These are phyloP conservation scores for Geranium rotundifolium DNA, from an alignment of 345 rosid species.

Conservation along the genomic window DNA sequence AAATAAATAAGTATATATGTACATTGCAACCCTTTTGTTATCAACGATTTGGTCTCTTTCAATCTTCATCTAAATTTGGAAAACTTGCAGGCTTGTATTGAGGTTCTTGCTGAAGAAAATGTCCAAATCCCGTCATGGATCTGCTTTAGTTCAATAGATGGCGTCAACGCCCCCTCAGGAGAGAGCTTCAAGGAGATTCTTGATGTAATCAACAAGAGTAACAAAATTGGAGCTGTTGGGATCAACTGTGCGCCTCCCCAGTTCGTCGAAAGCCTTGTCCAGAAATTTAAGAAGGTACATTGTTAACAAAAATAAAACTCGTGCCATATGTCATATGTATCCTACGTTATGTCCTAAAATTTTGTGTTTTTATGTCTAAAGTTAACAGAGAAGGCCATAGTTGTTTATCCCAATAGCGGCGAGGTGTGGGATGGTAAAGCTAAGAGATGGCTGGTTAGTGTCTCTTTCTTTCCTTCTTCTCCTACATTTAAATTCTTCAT, in stretches of 20 bases:
- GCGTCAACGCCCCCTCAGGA: slow-evolving; percentile 73
- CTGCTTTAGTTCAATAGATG: slow-evolving; percentile 75
- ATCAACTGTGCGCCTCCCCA: slow-evolving; percentile 88
- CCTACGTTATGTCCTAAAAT: not conserved
- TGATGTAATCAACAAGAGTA: slow-evolving; percentile 47
- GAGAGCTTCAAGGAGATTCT: slow-evolving; percentile 67
- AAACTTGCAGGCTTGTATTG: slow-evolving; percentile 55
- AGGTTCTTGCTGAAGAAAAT: slow-evolving; percentile 74
- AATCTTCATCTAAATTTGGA: not conserved
- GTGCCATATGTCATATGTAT: not conserved
- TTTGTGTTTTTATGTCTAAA: slow-evolving; percentile 14
- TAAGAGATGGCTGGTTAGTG: slow-evolving; percentile 82
- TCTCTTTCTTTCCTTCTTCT: not conserved
- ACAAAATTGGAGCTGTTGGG: slow-evolving; percentile 55
- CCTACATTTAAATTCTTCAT: not conserved
- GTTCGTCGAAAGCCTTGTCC: slow-evolving; percentile 45
- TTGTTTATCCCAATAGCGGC: slow-evolving; percentile 86
- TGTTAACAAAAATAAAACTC: not conserved
- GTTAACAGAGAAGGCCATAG: slow-evolving; percentile 59
- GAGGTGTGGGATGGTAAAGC: slow-evolving; percentile 86
- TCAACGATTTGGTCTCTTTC: too few species aligned
- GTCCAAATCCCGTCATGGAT: slow-evolving; percentile 74
- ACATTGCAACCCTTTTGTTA: not conserved
- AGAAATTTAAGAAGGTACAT: slow-evolving; percentile 48
- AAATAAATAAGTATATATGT: too few species aligned